These are phyloP conservation scores for Viola odorata DNA, from an alignment of 345 rosid species.

Conservation along the genomic window DNA sequence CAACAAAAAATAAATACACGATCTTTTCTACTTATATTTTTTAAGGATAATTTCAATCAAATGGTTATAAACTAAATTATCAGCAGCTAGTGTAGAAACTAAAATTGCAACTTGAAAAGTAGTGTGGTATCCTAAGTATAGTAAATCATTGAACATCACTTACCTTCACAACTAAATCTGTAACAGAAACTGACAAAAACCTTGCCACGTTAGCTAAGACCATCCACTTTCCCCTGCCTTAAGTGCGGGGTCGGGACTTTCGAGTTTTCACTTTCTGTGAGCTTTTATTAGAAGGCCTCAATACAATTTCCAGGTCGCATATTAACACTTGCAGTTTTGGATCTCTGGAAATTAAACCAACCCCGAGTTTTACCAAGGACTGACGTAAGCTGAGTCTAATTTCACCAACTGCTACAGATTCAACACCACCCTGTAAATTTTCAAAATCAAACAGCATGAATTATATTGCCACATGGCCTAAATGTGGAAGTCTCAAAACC, in stretches of 20 bases:
- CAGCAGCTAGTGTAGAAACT: too few relatives aligned
- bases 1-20: too few relatives aligned
- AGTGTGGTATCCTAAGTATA: too few relatives aligned
- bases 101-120: too few relatives aligned
- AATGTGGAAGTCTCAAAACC: too few relatives aligned
- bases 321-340: slow-evolving; percentile 84
- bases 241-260: slow-evolving; percentile 33
- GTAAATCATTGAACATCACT: slow-evolving; percentile 10
- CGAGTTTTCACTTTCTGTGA: slow-evolving; percentile 44
- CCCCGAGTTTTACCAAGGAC: slow-evolving; percentile 89
- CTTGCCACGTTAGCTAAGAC: slow-evolving; percentile 82
- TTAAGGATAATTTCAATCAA: too few relatives aligned
- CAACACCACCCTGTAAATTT: slow-evolving; percentile 79
- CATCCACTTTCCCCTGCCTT: slow-evolving; percentile 90
- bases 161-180: slow-evolving; percentile 86
- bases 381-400: slow-evolving; percentile 85
- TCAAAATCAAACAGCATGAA: slow-evolving; percentile 19
- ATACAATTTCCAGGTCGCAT: slow-evolving; percentile 76
- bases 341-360: slow-evolving; percentile 79
- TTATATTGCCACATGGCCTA: background rate
- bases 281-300: slow-evolving; percentile 62
- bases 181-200: slow-evolving; percentile 79
- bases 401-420: slow-evolving; percentile 85
- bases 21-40: too few relatives aligned
- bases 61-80: too few relatives aligned